phyloP scores from a whole-genome alignment of 2,329 filamentous ascomycete species.

The Pyrenophora graminea region DNA sequence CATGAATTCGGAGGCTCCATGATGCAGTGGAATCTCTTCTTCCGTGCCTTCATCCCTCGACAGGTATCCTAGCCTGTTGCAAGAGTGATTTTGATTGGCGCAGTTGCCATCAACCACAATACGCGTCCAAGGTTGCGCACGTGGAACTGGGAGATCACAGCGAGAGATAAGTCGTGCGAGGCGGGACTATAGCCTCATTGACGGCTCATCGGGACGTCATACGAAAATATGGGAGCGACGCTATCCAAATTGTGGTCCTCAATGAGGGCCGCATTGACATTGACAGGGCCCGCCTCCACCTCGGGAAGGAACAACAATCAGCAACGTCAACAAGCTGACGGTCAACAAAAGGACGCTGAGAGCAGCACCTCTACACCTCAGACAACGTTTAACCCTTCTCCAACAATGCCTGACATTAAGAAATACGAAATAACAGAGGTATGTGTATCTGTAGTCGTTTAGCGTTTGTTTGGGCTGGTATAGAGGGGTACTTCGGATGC shows the following conservation, averaged over 20 bases:
- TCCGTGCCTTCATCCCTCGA: neutral
- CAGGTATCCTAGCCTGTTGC: neutral
- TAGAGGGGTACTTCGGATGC: conserved; percentile 34
- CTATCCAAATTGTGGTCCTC: conserved; percentile 44
- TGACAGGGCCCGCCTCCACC: conserved; percentile 10
- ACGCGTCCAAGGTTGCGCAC: conserved; percentile 2
- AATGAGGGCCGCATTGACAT: conserved; percentile 26
- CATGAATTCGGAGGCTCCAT: conserved; percentile 21
- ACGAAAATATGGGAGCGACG: conserved; percentile 30
- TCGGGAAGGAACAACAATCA: conserved; percentile 16
- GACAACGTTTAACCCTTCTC: conserved; percentile 13
- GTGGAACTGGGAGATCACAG: conserved; percentile 5
- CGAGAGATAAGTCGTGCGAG: conserved; percentile 1
- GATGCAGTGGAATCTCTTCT: neutral
- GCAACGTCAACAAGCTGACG: conserved; percentile 18
- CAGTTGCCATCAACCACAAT: neutral
- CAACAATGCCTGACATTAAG: conserved; percentile 37
- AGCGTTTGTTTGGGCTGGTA: conserved; percentile 3
- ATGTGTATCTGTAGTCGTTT: conserved; percentile 17
- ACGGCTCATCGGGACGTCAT: conserved; percentile 39
- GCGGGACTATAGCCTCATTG: conserved; percentile 9
- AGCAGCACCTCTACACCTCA: conserved; percentile 20
- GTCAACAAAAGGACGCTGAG: conserved; percentile 16
- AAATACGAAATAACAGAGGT: conserved; percentile 45
- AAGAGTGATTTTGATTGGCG: conserved; percentile 2